Conservation (phyloP, 2,329 filamentous ascomycete genomes). For the Beauveria asiatica region DNA sequence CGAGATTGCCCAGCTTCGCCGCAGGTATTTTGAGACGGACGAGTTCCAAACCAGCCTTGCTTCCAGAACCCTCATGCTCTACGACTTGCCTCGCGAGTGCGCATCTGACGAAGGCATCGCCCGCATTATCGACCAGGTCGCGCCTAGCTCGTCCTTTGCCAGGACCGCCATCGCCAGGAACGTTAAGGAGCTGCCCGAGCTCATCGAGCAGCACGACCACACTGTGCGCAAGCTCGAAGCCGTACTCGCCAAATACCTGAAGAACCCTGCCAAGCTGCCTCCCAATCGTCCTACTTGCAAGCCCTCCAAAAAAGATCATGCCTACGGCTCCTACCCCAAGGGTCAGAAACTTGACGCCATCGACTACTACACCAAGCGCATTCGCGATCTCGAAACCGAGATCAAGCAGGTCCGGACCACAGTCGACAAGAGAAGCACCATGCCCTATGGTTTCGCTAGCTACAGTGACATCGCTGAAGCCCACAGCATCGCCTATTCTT, state of each 20-base stretch:
- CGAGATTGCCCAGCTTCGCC: constrained; percentile 60
- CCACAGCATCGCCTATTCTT: constrained; percentile 75
- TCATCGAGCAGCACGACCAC: constrained; percentile 77
- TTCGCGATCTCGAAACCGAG: constrained; percentile 71
- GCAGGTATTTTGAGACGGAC: constrained; percentile 71
- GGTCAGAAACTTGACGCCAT: constrained; percentile 85
- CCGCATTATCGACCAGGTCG: constrained; percentile 71
- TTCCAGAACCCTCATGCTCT: constrained; percentile 64
- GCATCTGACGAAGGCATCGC: constrained; percentile 81
- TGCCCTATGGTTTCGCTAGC: constrained; percentile 90
- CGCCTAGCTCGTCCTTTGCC: constrained; percentile 69
- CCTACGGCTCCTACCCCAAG: constrained; percentile 53
- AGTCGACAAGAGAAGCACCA: constrained; percentile 79
- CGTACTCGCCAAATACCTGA: constrained; percentile 81
- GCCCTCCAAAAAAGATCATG: constrained; percentile 70
- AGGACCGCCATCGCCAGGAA: constrained; percentile 81
- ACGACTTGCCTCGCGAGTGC: constrained; percentile 70
- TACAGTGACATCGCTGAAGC: constrained; percentile 84
- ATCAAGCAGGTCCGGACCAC: constrained; percentile 75
- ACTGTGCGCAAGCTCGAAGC: constrained; percentile 75
- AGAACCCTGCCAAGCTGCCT: constrained; percentile 74
- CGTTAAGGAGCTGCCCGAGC: constrained; percentile 76
- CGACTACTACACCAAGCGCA: constrained; percentile 80
- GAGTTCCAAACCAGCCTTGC: constrained; percentile 88
- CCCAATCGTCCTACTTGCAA: constrained; percentile 67